phyloP scores from a whole-genome alignment of 2,329 filamentous ascomycete species.

The Paecilomyces sp. region DNA sequence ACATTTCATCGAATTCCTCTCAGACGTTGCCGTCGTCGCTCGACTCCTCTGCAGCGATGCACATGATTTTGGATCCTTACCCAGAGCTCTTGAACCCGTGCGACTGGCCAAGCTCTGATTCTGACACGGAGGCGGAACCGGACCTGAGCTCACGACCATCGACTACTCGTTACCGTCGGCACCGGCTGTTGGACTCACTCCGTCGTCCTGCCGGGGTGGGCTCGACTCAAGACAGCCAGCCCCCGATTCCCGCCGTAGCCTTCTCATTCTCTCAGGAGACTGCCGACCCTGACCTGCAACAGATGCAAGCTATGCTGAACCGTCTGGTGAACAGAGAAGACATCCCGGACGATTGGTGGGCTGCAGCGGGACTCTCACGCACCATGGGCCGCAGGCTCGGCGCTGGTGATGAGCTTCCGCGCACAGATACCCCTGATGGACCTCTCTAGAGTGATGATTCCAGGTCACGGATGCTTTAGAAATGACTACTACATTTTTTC shows the following conservation, averaged over 20 bases:
- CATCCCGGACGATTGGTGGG: conserved; percentile 79
- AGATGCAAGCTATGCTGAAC: conserved; percentile 67
- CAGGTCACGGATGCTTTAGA: conserved; percentile 1
- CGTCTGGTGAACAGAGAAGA: conserved; percentile 64
- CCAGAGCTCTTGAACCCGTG: conserved; percentile 29
- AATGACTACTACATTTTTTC: background rate
- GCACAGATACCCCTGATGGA: conserved; percentile 13
- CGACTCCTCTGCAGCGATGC: conserved; percentile 13
- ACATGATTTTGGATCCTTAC: conserved; percentile 26
- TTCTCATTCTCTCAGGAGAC: conserved; percentile 22
- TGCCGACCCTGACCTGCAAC: conserved; percentile 41
- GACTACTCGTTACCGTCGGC: conserved; percentile 6
- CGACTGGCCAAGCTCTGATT: conserved; percentile 29
- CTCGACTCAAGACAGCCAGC: conserved; percentile 26
- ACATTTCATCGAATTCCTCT: conserved; percentile 37
- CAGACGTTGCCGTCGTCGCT: conserved; percentile 28
- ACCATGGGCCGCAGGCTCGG: conserved; percentile 33
- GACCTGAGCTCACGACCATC: conserved; percentile 4
- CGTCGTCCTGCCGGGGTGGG: conserved; percentile 17
- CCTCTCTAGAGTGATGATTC: conserved; percentile 4
- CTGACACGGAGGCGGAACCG: conserved; percentile 22
- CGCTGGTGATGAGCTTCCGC: conserved; percentile 14
- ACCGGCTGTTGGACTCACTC: conserved; percentile 5
- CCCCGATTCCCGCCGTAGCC: conserved; percentile 25
- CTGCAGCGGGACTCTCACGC: conserved; percentile 58